Evolutionary conservation across 148 eudicot genomes (phyloP).

Genomic region (Euryodendron excelsum): DNA sequence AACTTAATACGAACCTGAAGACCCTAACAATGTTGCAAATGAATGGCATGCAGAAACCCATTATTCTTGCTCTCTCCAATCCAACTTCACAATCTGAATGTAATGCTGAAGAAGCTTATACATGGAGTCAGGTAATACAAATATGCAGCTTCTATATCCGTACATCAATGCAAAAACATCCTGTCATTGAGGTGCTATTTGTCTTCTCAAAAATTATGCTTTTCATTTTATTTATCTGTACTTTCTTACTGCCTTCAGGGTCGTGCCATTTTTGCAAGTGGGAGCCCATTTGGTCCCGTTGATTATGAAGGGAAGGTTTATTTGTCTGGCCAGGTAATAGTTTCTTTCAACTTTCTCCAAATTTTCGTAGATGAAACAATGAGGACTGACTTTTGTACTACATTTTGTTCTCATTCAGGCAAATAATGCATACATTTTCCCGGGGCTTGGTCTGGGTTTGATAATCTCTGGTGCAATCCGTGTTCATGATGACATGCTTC

Average conservation of each 20-base stretch:
- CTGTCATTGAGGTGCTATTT: background rate
- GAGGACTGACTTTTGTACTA: constrained; percentile 8
- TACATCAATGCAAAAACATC: background rate
- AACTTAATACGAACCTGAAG: background rate
- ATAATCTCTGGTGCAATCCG: constrained; percentile 97
- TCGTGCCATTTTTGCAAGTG: constrained; percentile 90
- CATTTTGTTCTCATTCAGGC: constrained; percentile 46
- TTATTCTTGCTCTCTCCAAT: constrained; percentile 90
- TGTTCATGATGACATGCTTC: constrained; percentile 97
- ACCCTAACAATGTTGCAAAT: constrained; percentile 10
- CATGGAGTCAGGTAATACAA: constrained; percentile 80
- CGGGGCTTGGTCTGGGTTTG: constrained; percentile 93
- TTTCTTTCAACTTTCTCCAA: background rate
- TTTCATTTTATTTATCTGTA: background rate
- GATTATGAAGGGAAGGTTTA: constrained; percentile 65
- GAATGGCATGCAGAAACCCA: constrained; percentile 66
- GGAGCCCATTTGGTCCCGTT: constrained; percentile 89
- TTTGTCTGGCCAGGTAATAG: constrained; percentile 77
- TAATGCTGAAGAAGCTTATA: constrained; percentile 95
- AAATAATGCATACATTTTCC: constrained; percentile 97
- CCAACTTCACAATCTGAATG: constrained; percentile 99
- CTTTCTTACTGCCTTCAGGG: constrained; percentile 56
- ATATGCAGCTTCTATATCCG: background rate
- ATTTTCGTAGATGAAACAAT: background rate
- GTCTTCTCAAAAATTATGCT: background rate